These are phyloP conservation scores for Metarhizium humberi DNA, from an alignment of 2,329 filamentous ascomycete species.

Conservation along the genomic window DNA sequence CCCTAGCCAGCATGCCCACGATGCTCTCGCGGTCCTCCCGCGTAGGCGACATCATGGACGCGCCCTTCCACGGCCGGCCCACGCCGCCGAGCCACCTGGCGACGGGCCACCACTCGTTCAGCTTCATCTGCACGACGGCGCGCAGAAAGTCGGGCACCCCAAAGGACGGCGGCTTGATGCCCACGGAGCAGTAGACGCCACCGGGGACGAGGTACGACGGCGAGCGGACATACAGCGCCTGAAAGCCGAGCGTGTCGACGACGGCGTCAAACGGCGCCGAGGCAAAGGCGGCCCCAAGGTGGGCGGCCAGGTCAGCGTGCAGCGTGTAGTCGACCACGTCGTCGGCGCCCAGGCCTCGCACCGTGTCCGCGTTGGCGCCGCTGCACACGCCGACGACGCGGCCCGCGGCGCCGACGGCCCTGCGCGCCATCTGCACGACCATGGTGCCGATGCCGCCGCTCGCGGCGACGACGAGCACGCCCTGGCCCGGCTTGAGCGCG, in stretches of 20 bases:
- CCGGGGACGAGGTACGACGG: slow-evolving; percentile 27
- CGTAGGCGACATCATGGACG: slow-evolving; percentile 24
- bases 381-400: slow-evolving; percentile 39
- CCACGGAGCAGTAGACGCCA: slow-evolving; percentile 31
- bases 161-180: slow-evolving; percentile 26
- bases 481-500: slow-evolving; percentile 25
- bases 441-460: slow-evolving; percentile 41
- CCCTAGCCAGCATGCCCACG: slow-evolving; percentile 22
- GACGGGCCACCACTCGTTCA: slow-evolving; percentile 28
- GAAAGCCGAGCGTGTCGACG: slow-evolving; percentile 40
- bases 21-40: slow-evolving; percentile 23
- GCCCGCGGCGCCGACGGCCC: slow-evolving; percentile 28
- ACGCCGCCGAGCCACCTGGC: slow-evolving; percentile 25
- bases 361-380: slow-evolving; percentile 33
- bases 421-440: slow-evolving; percentile 32
- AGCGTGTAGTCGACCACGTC: slow-evolving; percentile 34
- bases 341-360: slow-evolving; percentile 36
- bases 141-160: slow-evolving; percentile 19
- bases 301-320: slow-evolving; percentile 23
- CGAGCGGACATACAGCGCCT: slow-evolving; percentile 32
- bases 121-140: slow-evolving; percentile 24
- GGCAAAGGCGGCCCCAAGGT: slow-evolving; percentile 23
- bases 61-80: slow-evolving; percentile 24
- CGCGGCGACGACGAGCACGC: slow-evolving; percentile 39
- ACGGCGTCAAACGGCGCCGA: slow-evolving; percentile 30